Percentiles rank a stretch among this genome's conserved stretches.
Evolutionary conservation across 2,329 filamentous ascomycete genomes (phyloP).

Genomic region (Cytospora piceicola): DNA sequence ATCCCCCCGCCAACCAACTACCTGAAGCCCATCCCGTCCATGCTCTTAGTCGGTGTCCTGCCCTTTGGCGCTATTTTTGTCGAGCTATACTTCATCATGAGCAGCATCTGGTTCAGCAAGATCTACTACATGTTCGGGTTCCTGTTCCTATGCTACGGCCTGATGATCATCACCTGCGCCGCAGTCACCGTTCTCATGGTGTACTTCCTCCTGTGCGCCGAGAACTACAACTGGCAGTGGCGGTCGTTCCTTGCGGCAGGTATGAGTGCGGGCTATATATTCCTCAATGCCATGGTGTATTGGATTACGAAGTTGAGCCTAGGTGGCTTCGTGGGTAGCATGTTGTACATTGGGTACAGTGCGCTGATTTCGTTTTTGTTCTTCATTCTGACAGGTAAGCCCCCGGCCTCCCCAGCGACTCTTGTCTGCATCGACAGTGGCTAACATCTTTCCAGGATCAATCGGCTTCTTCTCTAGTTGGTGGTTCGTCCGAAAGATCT

Average conservation of each 20-base stretch:
- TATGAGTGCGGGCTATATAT: constrained; percentile 89
- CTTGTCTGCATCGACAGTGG: constrained; percentile 14
- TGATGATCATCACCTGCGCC: constrained; percentile 95
- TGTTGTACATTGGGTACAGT: constrained; percentile 93
- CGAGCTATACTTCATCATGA: constrained; percentile 99
- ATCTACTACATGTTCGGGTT: constrained; percentile 99
- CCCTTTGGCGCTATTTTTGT: constrained; percentile 98
- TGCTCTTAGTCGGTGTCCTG: constrained; percentile 88
- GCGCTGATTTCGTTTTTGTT: constrained; percentile 86
- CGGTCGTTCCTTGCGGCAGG: constrained; percentile 89
- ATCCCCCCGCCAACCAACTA: constrained; percentile 85
- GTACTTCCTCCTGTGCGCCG: constrained; percentile 92
- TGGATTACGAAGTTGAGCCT: constrained; percentile 88
- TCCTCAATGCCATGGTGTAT: constrained; percentile 87
- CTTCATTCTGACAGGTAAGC: constrained; percentile 90
- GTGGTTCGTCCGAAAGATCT: constrained; percentile 93
- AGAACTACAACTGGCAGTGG: constrained; percentile 99
- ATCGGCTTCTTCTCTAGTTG: constrained; percentile 96
- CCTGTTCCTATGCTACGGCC: constrained; percentile 93
- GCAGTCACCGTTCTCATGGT: constrained; percentile 92
- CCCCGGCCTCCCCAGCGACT: constrained; percentile 35
- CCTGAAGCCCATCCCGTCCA: constrained; percentile 83
- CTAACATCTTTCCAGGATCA: constrained; percentile 63
- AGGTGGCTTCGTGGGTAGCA: constrained; percentile 80
- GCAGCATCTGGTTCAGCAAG: constrained; percentile 96